phyloP scores from a whole-genome alignment of 2,329 filamentous ascomycete species.

The Epichloe typhina region DNA sequence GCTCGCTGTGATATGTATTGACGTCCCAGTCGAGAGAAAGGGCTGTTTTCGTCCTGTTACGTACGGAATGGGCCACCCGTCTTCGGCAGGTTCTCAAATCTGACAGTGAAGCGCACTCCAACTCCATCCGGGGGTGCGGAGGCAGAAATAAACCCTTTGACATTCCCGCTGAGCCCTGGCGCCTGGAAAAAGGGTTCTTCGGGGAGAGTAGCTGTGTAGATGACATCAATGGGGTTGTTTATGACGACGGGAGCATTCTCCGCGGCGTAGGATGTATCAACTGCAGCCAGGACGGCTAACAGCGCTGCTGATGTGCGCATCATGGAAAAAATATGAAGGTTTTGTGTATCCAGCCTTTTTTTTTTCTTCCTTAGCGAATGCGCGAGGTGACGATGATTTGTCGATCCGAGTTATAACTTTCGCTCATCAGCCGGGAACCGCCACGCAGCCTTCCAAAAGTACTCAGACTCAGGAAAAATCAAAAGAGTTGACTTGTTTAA shows the following conservation, averaged over 20 bases:
- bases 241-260: conserved; percentile 35
- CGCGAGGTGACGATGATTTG: too few relatives aligned
- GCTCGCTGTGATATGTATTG: background rate
- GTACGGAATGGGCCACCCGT: conserved; percentile 48
- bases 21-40: background rate
- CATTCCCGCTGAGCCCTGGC: conserved; percentile 22
- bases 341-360: background rate
- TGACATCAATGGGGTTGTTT: conserved; percentile 39
- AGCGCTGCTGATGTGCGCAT: background rate
- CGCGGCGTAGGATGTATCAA: conserved; percentile 8
- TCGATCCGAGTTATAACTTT: too few relatives aligned
- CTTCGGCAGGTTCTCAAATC: conserved; percentile 45
- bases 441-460: too few relatives aligned
- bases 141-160: conserved; percentile 41
- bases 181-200: conserved; percentile 38
- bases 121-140: conserved; percentile 33
- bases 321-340: background rate
- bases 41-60: conserved; percentile 13
- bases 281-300: background rate
- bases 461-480: too few relatives aligned
- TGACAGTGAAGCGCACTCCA: conserved; percentile 42
- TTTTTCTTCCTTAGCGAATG: too few relatives aligned
- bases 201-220: conserved; percentile 45
- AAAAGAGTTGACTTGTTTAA: too few relatives aligned
- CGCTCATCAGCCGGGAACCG: too few relatives aligned